Evolutionary conservation across 345 rosid genomes (phyloP).

Genomic region (Moricandia arvensis): DNA sequence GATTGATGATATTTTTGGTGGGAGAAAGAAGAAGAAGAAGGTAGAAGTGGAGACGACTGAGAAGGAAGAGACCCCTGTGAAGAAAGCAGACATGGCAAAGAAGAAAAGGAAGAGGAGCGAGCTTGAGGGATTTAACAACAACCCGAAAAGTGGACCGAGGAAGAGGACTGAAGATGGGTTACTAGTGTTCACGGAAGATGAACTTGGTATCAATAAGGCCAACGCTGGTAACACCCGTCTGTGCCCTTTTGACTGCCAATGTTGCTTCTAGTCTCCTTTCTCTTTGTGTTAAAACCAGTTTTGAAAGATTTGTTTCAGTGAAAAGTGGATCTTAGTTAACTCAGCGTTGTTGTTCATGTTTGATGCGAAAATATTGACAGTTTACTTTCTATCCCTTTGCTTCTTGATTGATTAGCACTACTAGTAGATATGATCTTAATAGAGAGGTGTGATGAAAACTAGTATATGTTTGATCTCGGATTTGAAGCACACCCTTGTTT

Average conservation of each 20-base stretch:
- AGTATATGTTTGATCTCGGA: neutral
- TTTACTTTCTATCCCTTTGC: neutral
- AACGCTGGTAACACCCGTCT: constrained; percentile 62
- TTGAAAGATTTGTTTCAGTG: neutral
- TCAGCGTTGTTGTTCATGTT: neutral
- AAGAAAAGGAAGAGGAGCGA: constrained; percentile 36
- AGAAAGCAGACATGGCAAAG: constrained; percentile 30
- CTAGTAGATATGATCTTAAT: neutral
- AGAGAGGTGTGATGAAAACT: neutral
- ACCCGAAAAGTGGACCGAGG: constrained; percentile 33
- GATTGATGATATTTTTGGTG: constrained; percentile 51
- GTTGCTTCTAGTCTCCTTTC: constrained; percentile 49
- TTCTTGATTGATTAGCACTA: neutral
- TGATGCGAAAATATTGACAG: neutral
- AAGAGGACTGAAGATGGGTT: constrained; percentile 63
- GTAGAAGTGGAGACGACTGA: constrained; percentile 13
- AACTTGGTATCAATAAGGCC: constrained; percentile 55
- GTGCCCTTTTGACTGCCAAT: constrained; percentile 87
- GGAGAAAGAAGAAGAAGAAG: constrained; percentile 48
- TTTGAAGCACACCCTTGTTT: neutral
- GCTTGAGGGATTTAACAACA: constrained; percentile 1
- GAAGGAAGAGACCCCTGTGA: neutral
- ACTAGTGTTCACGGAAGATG: constrained; percentile 58
- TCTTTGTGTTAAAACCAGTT: neutral
- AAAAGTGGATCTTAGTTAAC: constrained; percentile 12